These are phyloP conservation scores for Metarhizium brunneum DNA, from an alignment of 2,329 filamentous ascomycete species.

Conservation along the genomic window DNA sequence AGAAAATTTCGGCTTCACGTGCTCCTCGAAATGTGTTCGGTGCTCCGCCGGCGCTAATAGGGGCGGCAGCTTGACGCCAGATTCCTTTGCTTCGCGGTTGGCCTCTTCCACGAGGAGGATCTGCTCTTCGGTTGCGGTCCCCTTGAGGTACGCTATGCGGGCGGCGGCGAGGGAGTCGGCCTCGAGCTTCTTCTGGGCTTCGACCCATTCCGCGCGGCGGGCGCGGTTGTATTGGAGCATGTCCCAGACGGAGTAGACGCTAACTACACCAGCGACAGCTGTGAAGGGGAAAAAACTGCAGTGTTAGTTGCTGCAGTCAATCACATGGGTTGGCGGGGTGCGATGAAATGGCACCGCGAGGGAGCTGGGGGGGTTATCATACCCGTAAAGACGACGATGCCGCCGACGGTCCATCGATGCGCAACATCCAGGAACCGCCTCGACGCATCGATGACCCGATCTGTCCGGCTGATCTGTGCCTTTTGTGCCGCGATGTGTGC, in stretches of 20 bases:
- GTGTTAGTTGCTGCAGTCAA: neutral
- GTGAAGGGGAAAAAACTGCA: neutral
- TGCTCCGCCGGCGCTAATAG: constrained; percentile 37
- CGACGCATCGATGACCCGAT: constrained; percentile 38
- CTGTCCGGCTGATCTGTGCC: constrained; percentile 44
- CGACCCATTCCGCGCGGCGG: constrained; percentile 49
- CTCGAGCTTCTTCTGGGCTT: constrained; percentile 43
- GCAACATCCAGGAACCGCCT: constrained; percentile 45
- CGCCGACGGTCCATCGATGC: constrained; percentile 45
- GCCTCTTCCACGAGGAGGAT: constrained; percentile 47
- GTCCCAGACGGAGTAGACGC: constrained; percentile 50
- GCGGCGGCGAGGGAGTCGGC: constrained; percentile 47
- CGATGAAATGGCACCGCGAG: neutral
- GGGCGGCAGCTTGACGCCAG: constrained; percentile 39
- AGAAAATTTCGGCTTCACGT: constrained; percentile 22
- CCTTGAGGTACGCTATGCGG: constrained; percentile 51
- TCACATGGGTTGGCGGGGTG: neutral
- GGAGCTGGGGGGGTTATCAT: constrained; percentile 11
- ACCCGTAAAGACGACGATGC: constrained; percentile 49
- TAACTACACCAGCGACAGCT: constrained; percentile 47
- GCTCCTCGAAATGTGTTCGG: constrained; percentile 26
- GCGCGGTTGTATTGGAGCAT: constrained; percentile 53
- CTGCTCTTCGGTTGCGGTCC: constrained; percentile 47
- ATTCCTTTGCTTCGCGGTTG: constrained; percentile 35
- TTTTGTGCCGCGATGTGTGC: constrained; percentile 58